A percentile compares a stretch with the other conserved stretches of the same genome.
Conservation (phyloP, 768 basidiomycete species). For the Podaxis mareebaensis region DNA sequence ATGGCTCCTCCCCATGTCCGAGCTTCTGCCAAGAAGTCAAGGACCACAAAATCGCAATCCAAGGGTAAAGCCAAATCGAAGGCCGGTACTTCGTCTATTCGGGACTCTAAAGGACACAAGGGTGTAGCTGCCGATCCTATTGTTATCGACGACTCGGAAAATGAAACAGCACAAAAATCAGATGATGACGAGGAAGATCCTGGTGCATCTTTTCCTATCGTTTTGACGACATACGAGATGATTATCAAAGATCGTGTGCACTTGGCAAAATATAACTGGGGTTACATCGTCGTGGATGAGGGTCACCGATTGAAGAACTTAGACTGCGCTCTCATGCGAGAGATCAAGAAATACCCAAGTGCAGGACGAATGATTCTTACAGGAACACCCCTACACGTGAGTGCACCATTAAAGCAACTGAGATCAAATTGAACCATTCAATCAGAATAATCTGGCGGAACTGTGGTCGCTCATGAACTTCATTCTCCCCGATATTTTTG, state of each 20-base stretch:
- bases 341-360: slow-evolving; percentile 84
- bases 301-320: slow-evolving; percentile 96
- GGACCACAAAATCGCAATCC: slow-evolving; percentile 17
- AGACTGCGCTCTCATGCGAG: slow-evolving; percentile 85
- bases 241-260: slow-evolving; percentile 79
- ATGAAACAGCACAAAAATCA: slow-evolving; percentile 23
- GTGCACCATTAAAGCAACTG: slow-evolving; percentile 24
- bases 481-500: slow-evolving; percentile 91
- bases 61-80: slow-evolving; percentile 21
- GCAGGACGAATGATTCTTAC: slow-evolving; percentile 93
- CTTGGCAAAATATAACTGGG: slow-evolving; percentile 67
- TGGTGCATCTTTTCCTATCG: slow-evolving; percentile 61
- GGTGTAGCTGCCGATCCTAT: slow-evolving; percentile 19
- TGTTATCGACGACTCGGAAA: slow-evolving; percentile 23
- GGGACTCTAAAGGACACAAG: slow-evolving; percentile 6
- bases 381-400: slow-evolving; percentile 92
- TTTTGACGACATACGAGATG: slow-evolving; percentile 92
- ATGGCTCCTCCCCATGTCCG: slow-evolving; percentile 39
- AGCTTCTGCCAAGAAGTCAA: slow-evolving; percentile 15
- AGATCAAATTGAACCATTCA: background rate
- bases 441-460: slow-evolving; percentile 91
- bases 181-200: slow-evolving; percentile 20
- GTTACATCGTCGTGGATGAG: slow-evolving; percentile 95
- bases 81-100: slow-evolving; percentile 15
- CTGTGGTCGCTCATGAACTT: slow-evolving; percentile 96